Conservation (phyloP, 306 rosid species). For the Vigna hirtella region DNA sequence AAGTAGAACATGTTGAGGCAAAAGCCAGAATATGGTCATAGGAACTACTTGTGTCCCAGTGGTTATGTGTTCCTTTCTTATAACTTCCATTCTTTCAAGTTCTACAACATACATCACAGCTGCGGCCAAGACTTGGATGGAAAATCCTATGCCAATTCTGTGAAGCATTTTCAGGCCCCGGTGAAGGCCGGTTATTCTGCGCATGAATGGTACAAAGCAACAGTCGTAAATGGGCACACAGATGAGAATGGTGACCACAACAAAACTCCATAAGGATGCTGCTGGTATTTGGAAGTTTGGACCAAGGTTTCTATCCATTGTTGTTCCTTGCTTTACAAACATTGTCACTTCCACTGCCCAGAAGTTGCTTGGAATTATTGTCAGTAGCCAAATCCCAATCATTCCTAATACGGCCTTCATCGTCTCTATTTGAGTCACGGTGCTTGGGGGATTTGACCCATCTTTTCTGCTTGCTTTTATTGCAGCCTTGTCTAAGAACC, state of each 20-base stretch:
- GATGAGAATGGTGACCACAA: slow-evolving; percentile 65
- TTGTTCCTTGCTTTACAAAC: slow-evolving; percentile 77
- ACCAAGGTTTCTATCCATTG: slow-evolving; percentile 63
- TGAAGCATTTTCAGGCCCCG: slow-evolving; percentile 77
- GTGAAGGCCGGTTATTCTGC: slow-evolving; percentile 51
- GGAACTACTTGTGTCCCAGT: slow-evolving; percentile 64
- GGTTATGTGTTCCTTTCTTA: slow-evolving; percentile 44
- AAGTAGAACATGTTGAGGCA: slow-evolving; percentile 70
- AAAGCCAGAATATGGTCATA: slow-evolving; percentile 76
- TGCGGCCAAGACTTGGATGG: slow-evolving; percentile 53
- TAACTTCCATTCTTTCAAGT: slow-evolving; percentile 57
- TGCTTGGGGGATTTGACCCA: slow-evolving; percentile 52
- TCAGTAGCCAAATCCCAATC: slow-evolving; percentile 72
- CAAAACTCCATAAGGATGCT: slow-evolving; percentile 62
- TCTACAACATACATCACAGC: slow-evolving; percentile 59
- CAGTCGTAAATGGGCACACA: slow-evolving; percentile 67
- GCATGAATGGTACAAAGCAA: slow-evolving; percentile 57
- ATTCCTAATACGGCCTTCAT: slow-evolving; percentile 64
- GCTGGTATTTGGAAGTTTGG: slow-evolving; percentile 63
- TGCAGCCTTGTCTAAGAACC: slow-evolving; percentile 85
- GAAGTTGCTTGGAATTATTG: slow-evolving; percentile 72
- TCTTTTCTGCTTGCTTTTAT: slow-evolving; percentile 48
- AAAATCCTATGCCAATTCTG: slow-evolving; percentile 65
- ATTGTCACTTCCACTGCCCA: slow-evolving; percentile 75
- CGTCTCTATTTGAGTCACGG: slow-evolving; percentile 76